Base-by-base conservation (phyloP, 257 asterid species). In the Coffea eugenioides region DNA sequence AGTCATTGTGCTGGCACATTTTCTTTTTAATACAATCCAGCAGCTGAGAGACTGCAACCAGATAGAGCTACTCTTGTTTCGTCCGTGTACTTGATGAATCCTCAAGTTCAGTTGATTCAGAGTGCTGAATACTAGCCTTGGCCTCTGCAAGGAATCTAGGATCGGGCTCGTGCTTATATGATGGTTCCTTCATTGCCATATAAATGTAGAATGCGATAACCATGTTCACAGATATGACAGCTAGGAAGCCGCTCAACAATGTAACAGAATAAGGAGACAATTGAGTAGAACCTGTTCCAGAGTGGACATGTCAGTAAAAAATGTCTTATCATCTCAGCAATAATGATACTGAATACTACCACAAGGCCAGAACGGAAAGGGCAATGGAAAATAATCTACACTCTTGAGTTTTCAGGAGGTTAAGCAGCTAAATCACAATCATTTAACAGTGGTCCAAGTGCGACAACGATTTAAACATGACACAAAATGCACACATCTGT, bases 101-200 rank as follows among this genome's bases (percentile, higher is more conserved):
- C 23, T 80, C 83, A 1, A 74, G 51, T 61, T 69, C 80, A 52
- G 73, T 70, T 43, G 79, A 73, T 65, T 66, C 46, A 45, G 71
- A n/a, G 27, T 80, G 79, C 48, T 21, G 74, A 70, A 83, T 75
- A 81, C 86, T 83, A 31, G 83, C 83, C 67, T 80, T 76, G 54
- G 86, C 83, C 46, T 83, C 86, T 8, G 86, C 79, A n/a, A 80
- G 68, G 23, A 83, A 83, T 68, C 76, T 80, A 8, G 83, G 79
- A 80, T 83, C 97, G 6, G 99, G 99, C 81, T 87, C 96, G n/a
- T 92, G 98, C 81, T 92, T 93, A 86, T 84, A 81, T 5, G 96
- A 84, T 45, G 97, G 97, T 83, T 95, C 99, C 87, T 83, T 90
- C 93, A 95, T 91, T 84, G 99, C 97, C 85, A 88, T 69, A 69